Percentiles rank a stretch among this genome's conserved stretches.
phyloP scores from a whole-genome alignment of 108 stramenopile genomes.

The Skeletonema tropicum region DNA sequence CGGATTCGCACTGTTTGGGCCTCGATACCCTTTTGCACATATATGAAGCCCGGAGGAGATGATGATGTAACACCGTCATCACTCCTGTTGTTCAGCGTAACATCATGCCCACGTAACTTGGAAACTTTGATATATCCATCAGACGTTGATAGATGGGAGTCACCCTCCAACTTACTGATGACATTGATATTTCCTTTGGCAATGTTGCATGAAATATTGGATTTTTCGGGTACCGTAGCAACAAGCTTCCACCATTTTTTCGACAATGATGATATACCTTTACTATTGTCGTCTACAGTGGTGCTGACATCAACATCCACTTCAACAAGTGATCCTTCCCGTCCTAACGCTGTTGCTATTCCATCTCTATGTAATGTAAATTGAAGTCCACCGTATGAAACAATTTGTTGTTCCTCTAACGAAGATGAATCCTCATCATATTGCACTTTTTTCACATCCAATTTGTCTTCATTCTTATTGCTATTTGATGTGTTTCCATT shows the following conservation, averaged over 20 bases:
- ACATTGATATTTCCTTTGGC: conserved; percentile 54
- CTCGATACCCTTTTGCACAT: conserved; percentile 66
- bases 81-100: conserved; percentile 44
- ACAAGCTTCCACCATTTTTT: conserved; percentile 28
- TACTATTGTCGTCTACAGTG: conserved; percentile 7
- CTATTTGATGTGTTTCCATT: background rate
- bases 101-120: conserved; percentile 72
- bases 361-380: conserved; percentile 23
- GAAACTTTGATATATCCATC: conserved; percentile 60
- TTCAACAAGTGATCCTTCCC: conserved; percentile 28
- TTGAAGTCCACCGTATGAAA: conserved; percentile 13
- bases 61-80: background rate
- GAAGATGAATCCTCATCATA: conserved; percentile 1
- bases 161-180: conserved; percentile 76
- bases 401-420: background rate
- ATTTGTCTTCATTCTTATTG: background rate
- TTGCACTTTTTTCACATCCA: background rate
- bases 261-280: background rate
- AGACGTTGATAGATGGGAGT: conserved; percentile 56
- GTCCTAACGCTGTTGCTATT: conserved; percentile 30
- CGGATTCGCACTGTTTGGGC: conserved; percentile 54
- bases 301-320: conserved; percentile 13
- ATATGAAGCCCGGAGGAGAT: conserved; percentile 34
- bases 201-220: conserved; percentile 65
- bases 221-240: conserved; percentile 76